Conservation (phyloP, 176 grass and related monocot genomes). For the Raddia guianensis region DNA sequence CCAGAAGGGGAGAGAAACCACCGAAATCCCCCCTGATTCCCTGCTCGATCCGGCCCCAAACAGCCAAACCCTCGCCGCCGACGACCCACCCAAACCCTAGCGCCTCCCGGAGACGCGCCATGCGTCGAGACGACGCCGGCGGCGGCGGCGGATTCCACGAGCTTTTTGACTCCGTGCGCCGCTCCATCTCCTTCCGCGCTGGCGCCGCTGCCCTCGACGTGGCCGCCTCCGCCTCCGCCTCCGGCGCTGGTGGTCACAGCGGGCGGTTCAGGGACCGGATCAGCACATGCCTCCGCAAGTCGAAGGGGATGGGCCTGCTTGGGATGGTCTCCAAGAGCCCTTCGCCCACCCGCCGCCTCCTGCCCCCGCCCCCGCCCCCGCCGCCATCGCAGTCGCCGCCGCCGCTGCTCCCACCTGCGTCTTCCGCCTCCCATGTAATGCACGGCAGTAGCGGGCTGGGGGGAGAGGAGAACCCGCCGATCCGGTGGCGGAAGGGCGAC, state of each 20-base stretch:
- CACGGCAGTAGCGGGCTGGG: not conserved
- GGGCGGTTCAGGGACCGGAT: conserved; percentile 51
- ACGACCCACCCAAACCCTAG: conserved; percentile 1
- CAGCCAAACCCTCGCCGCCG: not conserved
- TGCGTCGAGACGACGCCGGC: conserved; percentile 50
- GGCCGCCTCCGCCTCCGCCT: conserved; percentile 19
- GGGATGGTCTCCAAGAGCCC: conserved; percentile 64
- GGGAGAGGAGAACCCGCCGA: conserved; percentile 49
- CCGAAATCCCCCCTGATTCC: conserved; percentile 26
- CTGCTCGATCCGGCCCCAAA: conserved; percentile 1
- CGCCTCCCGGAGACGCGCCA: not conserved
- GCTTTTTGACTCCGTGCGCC: conserved; percentile 83
- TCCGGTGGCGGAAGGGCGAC: conserved; percentile 84
- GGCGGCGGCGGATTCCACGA: conserved; percentile 56
- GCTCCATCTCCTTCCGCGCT: conserved; percentile 59
- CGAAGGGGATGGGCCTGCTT: conserved; percentile 58
- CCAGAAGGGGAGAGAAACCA: not conserved
- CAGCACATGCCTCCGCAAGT: conserved; percentile 65
- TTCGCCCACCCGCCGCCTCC: conserved; percentile 43
- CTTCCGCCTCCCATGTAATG: not conserved
- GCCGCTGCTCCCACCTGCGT: not conserved
- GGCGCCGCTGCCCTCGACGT: conserved; percentile 47
- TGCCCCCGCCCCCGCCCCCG: not conserved
- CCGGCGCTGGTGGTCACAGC: not conserved
- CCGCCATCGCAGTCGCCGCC: not conserved